Evolutionary conservation across 2,329 filamentous ascomycete genomes (phyloP), one percentile per base, ranked within the genome.

Genomic region (Botrytis cinerea): DNA sequence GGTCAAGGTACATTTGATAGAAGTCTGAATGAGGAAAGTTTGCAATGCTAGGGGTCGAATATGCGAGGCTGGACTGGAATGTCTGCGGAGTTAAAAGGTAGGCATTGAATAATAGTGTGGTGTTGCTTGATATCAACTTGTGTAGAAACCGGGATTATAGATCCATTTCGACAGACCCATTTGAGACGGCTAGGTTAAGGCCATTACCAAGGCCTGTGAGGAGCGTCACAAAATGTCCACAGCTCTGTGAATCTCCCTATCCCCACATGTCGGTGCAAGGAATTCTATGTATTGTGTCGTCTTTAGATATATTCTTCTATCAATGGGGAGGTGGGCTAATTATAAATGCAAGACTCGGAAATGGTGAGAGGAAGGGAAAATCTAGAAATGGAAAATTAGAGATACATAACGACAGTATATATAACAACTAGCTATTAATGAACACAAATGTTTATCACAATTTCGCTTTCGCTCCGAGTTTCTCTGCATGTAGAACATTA

Each of bases 11-110:
- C 28, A 54, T 1, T 54, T n/a, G 12, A 54, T 16, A 28, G 14
- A 28, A 25, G 25, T 28, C 25, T 54, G 12, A 0, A n/a, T 54
- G 1, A 2, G 1, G 1, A 54, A 0, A 54, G 4, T n/a, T 16
- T 28, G 10, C 6, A 12, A 54, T 7, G 5, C 25, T 54, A 54
- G 12, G 12, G 25, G 48, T n/a, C 9, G 4, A 14, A 51, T 51
- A 12, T 51, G 10, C 5, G 10, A 51, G 10, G 22, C 2, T 25
- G 9, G 4, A 22, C 22, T 51, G 25, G 25, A 51, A n/a, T 14
- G 14, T 16, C 5, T 14, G 48, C 1, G 48, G 25, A 16, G 10
- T 12, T 5, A n/a, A n/a, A 14, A 3, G 25, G 48, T n/a, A n/a
- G 10, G 12, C 25, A 51, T n/a, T 12, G 48, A 1, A n/a, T 51